A percentile compares a stretch with the other conserved stretches of the same genome.
Conservation (phyloP, 352 stramenopile species). For the Thalassiosira hispida region DNA sequence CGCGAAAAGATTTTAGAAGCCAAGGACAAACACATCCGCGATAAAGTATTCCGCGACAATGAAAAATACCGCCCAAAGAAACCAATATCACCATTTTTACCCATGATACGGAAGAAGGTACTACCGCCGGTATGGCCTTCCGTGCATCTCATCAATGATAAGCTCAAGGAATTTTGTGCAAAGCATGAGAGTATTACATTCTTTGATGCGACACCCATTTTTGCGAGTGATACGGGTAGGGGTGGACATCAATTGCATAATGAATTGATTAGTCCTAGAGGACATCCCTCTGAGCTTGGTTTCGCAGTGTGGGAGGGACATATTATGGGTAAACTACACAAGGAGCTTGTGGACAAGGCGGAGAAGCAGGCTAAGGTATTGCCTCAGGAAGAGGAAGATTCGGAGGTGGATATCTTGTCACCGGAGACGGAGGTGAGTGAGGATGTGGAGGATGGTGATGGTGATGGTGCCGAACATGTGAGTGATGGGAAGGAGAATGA, state of each 20-base stretch:
- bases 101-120: conserved; percentile 51
- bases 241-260: conserved; percentile 57
- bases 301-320: conserved; percentile 63
- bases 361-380: conserved; percentile 11
- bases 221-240: conserved; percentile 43
- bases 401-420: neutral
- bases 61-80: conserved; percentile 61
- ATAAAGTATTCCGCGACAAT: conserved; percentile 48
- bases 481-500: conserved; percentile 36
- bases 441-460: conserved; percentile 9
- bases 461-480: conserved; percentile 39
- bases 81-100: conserved; percentile 42
- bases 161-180: conserved; percentile 66
- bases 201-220: conserved; percentile 76
- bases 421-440: neutral
- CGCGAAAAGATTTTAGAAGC: conserved; percentile 33
- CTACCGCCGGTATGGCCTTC: conserved; percentile 72
- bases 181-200: conserved; percentile 67
- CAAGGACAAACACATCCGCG: conserved; percentile 29
- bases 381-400: neutral
- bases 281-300: conserved; percentile 65
- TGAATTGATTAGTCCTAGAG: conserved; percentile 61
- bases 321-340: conserved; percentile 26
- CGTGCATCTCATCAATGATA: conserved; percentile 75
- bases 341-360: conserved; percentile 26